Conservation (phyloP, 2,329 filamentous ascomycete genomes). For the Arthroderma uncinatum region DNA sequence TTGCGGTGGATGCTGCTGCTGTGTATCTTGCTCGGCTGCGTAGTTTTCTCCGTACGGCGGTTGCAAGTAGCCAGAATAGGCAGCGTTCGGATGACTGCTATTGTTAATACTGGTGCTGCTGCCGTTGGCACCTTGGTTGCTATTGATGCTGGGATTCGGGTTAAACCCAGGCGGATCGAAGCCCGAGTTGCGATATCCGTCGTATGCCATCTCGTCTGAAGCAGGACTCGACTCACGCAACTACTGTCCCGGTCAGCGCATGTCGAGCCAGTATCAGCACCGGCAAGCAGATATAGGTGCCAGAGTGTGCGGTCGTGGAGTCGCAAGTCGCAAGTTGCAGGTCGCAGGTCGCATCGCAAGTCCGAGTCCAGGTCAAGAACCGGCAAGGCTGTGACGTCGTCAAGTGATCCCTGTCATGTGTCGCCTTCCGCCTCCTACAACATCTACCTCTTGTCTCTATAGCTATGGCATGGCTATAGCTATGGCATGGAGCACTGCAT, state of each 20-base stretch:
- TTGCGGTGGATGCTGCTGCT: slow-evolving; percentile 5
- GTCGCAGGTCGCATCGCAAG: neutral
- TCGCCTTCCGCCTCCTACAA: neutral
- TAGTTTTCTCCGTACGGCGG: neutral
- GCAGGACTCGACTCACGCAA: neutral
- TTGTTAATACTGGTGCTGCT: neutral
- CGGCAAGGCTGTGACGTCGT: neutral
- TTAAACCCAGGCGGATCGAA: slow-evolving; percentile 21
- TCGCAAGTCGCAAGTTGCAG: no score
- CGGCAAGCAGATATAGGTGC: neutral
- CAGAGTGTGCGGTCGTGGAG: neutral
- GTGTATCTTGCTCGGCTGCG: neutral
- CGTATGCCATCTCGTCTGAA: slow-evolving; percentile 30
- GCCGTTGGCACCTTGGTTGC: neutral
- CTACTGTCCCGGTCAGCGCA: neutral
- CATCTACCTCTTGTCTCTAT: no score
- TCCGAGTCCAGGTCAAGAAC: neutral
- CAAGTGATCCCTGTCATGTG: slow-evolving; percentile 1
- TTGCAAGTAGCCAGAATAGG: neutral
- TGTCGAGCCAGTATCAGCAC: neutral
- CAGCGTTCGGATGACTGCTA: neutral
- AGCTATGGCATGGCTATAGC: neutral
- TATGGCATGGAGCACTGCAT: no score
- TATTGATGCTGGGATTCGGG: slow-evolving; percentile 2
- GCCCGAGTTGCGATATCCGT: slow-evolving; percentile 29